Conservation (phyloP, 371 early-diverging fungal species). For the Umbelopsis sp. region DNA sequence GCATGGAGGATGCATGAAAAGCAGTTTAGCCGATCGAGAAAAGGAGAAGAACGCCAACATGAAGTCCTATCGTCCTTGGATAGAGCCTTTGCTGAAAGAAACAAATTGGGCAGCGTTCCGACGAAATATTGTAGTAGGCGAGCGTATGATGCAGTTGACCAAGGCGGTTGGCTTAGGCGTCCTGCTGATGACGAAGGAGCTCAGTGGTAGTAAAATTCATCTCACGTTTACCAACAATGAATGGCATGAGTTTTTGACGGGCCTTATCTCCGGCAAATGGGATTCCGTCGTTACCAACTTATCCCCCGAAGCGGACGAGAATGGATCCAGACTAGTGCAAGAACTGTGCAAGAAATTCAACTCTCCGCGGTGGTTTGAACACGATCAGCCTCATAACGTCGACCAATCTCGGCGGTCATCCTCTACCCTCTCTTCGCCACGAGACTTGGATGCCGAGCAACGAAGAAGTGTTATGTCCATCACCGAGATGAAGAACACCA, state of each 20-base stretch:
- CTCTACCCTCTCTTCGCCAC: not conserved
- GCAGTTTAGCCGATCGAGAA: constrained; percentile 15
- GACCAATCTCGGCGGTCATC: not conserved
- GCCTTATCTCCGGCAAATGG: constrained; percentile 35
- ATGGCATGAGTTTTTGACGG: constrained; percentile 52
- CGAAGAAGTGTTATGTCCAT: constrained; percentile 12
- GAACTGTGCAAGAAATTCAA: constrained; percentile 13
- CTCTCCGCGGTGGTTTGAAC: constrained; percentile 6
- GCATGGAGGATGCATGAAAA: constrained; percentile 33
- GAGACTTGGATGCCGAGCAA: constrained; percentile 4
- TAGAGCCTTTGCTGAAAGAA: constrained; percentile 45
- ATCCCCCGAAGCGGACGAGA: not conserved
- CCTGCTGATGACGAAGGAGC: constrained; percentile 51
- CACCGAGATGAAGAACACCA: constrained; percentile 9
- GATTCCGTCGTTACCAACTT: constrained; percentile 12
- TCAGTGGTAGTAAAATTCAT: constrained; percentile 52
- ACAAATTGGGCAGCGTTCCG: constrained; percentile 57
- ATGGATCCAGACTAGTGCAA: not conserved
- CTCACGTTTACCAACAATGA: constrained; percentile 54
- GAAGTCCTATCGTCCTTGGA: constrained; percentile 54
- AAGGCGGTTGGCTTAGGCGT: constrained; percentile 49
- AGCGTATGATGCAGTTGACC: constrained; percentile 49
- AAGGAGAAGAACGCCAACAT: constrained; percentile 37
- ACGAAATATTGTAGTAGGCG: constrained; percentile 52
- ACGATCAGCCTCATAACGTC: not conserved